Base-by-base conservation (phyloP, 2,329 filamentous ascomycete species). In the Phyllosticta paracitricarpa region DNA sequence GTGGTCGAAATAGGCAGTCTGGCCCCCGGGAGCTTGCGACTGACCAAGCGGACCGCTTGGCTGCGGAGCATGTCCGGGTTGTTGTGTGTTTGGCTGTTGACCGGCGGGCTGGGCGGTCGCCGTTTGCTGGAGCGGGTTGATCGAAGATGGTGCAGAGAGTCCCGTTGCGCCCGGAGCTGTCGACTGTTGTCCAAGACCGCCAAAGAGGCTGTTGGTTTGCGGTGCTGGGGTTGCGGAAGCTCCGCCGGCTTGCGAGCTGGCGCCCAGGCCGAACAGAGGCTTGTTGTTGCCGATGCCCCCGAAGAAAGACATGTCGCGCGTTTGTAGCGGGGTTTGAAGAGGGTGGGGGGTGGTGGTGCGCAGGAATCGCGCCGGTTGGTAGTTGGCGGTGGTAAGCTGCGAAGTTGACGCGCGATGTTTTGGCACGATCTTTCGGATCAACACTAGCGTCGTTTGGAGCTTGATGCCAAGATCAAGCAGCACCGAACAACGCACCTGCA, bases 1-100 rank as follows among this genome's bases (percentile, higher is more conserved):
- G 65, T 83, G 84, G 66, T 86, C 84, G 68, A 87, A 87, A 66
- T 85, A 86, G 0, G 83, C 83, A 28, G 83, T 82, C 66, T 82
- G 79, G 4, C 54, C 40, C 17, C 66, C 66, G 25, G 66, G 67
- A 40, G 66, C 68, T 57, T 67, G 66, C 62, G 72, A 68, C 64
- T 75, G 71, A 9, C 69, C 65, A 55, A 72, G 57, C 54, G 73
- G 69, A 52, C 67, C 70, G 54, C 28, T 2, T 60, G 72, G 70
- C 54, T 65, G 65, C 51, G 66, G 66, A 24, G 66, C 64, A 30
- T 66, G 68, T 3, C 48, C 54, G 56, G 65, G 65, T 25, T 55
- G 53, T 26, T 61, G 61, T 62, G 65, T 59, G 71, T 70, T 71
- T 72, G 71, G 58, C 68, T 54, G 52, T 66, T 57, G 62, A 60